These are phyloP conservation scores for Termitomyces sp. DNA, from an alignment of 1,284 basidiomycete species.

Conservation along the genomic window DNA sequence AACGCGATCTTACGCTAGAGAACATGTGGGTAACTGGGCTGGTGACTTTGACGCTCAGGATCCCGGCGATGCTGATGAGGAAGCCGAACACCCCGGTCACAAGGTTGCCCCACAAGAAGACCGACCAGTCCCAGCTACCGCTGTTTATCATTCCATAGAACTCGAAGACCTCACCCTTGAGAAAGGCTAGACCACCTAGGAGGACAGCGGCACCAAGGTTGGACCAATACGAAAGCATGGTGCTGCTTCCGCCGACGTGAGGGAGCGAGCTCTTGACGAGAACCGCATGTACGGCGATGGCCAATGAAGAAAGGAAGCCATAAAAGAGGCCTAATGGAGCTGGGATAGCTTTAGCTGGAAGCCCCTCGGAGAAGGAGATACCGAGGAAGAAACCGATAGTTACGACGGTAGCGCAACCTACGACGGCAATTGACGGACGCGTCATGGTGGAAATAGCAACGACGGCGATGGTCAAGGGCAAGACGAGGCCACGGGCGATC, in stretches of 20 bases:
- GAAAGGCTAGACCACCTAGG: conserved; percentile 51
- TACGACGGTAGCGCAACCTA: conserved; percentile 51
- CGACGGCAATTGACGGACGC: conserved; percentile 38
- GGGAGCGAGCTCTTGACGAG: conserved; percentile 67
- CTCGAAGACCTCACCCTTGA: conserved; percentile 48
- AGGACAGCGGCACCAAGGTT: conserved; percentile 61
- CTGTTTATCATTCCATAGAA: conserved; percentile 36
- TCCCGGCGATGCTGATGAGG: conserved; percentile 63
- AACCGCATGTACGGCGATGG: conserved; percentile 70
- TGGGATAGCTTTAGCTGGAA: conserved; percentile 55
- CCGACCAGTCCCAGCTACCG: conserved; percentile 35
- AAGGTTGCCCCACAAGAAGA: conserved; percentile 59
- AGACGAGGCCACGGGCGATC: conserved; percentile 74
- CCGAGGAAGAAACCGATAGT: conserved; percentile 63
- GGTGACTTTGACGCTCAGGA: conserved; percentile 69
- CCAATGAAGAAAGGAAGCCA: conserved; percentile 64
- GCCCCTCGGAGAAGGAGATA: conserved; percentile 43
- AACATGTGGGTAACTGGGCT: conserved; percentile 75
- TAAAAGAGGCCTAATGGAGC: conserved; percentile 57
- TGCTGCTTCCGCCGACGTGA: conserved; percentile 56
- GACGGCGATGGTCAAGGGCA: conserved; percentile 67
- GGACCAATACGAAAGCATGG: conserved; percentile 73
- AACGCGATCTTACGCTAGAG: conserved; percentile 49
- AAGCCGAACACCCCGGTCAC: conserved; percentile 70
- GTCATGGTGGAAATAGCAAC: conserved; percentile 43